Evolutionary conservation across 345 rosid genomes (phyloP).

Genomic region (Syzygium oleosum): DNA sequence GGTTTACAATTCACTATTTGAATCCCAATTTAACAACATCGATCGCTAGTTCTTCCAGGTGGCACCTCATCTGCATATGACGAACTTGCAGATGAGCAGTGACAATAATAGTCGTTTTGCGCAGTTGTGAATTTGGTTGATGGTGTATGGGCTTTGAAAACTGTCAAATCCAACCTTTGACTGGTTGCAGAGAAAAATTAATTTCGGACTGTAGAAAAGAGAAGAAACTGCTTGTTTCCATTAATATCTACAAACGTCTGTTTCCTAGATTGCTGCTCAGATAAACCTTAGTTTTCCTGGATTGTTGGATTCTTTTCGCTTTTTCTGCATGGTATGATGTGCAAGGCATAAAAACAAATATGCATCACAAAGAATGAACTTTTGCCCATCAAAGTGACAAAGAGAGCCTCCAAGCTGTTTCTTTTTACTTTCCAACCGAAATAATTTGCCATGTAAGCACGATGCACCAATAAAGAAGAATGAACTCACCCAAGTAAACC

Average conservation of each 20-base stretch:
- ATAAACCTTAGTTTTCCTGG: background rate
- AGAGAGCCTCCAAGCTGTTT: background rate
- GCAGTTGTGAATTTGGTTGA: background rate
- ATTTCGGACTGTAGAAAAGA: background rate
- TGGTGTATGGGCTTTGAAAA: background rate
- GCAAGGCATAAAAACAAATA: background rate
- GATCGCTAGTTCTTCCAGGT: background rate
- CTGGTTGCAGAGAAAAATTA: background rate
- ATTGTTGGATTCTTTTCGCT: background rate
- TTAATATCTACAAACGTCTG: background rate
- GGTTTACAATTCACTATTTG: background rate
- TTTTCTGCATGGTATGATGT: background rate
- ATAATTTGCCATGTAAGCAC: background rate
- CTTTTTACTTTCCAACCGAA: background rate
- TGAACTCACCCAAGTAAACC: constrained; percentile 80
- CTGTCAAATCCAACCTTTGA: background rate
- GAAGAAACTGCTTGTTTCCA: background rate
- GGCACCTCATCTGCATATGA: background rate
- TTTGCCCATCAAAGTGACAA: background rate
- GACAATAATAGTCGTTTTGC: background rate
- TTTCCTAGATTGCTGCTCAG: background rate
- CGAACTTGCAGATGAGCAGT: background rate
- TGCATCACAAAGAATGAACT: background rate
- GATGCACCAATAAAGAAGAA: background rate
- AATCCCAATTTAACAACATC: background rate